Base-by-base conservation (phyloP, 2,329 filamentous ascomycete species). In the Fusarium cicatricum region DNA sequence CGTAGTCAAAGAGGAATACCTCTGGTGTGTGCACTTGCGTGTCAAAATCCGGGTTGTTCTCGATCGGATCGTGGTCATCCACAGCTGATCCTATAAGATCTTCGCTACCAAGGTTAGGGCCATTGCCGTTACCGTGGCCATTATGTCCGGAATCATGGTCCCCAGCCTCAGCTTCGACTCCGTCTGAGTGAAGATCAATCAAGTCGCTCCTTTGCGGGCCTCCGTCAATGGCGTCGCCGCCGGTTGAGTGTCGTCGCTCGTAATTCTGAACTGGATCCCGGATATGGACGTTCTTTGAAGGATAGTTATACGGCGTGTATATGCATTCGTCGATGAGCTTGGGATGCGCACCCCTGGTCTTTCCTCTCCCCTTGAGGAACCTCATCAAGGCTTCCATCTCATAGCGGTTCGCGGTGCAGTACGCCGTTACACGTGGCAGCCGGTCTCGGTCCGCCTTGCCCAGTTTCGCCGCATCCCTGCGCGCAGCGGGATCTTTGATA, bases 281-380 rank as follows among this genome's bases (percentile, higher is more conserved):
- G 38, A 37, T 59, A 28, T 52, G 64, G 15, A 50, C 66, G 32
- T 71, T 56, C 49, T 85, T 82, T 36, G 82, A 81, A 9, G 49
- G 42, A 73, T 97, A 97, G 69, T 87, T 89, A 75, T 96, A 99
- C 0, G 94, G 92, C 11, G 94, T 92, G 76, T 99, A 99, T 66
- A 99, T 92, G 74, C 95, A 99, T 75, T 99, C 95, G 73, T 99
- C 95, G 67, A 97, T 97, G 53, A 95, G 78, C 75, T 97, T 98
- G 1, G 95, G 94, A 56, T 87, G 90, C 14, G 93, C 87, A 15
- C 91, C 91, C 67, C 91, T 85, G 28, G 85, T 85, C 74, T 90
- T 91, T 39, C 85, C 84, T 55, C 91, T 85, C 26, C 92, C 91
- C 74, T 99, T 99, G 59, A 99, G 78, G 71, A 94, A 99, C 38